phyloP scores from a whole-genome alignment of 768 basidiomycete genomes.

The Rubroboletus satanas region DNA sequence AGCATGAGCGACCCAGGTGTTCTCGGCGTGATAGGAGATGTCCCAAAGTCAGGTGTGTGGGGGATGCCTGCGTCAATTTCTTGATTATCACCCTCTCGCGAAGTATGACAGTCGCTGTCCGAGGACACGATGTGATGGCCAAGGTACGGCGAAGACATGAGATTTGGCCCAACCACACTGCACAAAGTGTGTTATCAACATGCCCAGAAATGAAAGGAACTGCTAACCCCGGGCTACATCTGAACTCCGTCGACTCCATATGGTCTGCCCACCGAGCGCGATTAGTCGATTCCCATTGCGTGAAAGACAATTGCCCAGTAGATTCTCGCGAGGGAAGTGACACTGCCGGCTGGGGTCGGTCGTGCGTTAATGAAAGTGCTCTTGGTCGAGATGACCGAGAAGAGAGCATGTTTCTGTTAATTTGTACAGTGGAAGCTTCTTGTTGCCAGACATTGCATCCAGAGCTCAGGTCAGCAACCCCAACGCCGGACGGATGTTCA shows the following conservation, averaged over 20 bases:
- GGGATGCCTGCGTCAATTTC: constrained; percentile 38
- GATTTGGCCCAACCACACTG: constrained; percentile 12
- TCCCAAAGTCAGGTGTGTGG: constrained; percentile 43
- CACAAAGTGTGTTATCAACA: constrained; percentile 3
- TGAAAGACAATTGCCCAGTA: constrained; percentile 27
- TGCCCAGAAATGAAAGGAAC: background rate
- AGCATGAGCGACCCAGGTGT: constrained; percentile 48
- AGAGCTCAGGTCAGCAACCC: background rate
- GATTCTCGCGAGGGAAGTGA: constrained; percentile 26
- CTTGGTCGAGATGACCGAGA: constrained; percentile 24
- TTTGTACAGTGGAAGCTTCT: background rate
- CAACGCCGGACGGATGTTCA: background rate
- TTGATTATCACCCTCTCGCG: constrained; percentile 28
- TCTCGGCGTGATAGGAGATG: constrained; percentile 49
- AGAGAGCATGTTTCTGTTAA: background rate
- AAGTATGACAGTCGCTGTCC: constrained; percentile 14
- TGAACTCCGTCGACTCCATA: constrained; percentile 11
- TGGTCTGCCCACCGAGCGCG: constrained; percentile 21
- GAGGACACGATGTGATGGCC: constrained; percentile 13
- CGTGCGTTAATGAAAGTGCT: constrained; percentile 29
- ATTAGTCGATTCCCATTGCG: constrained; percentile 25
- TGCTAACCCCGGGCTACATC: constrained; percentile 14
- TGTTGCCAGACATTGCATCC: constrained; percentile 16
- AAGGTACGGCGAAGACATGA: constrained; percentile 14
- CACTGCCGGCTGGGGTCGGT: constrained; percentile 14